These are phyloP conservation scores for Penicillium sp. DNA, from an alignment of 2,329 filamentous ascomycete species.

Conservation along the genomic window DNA sequence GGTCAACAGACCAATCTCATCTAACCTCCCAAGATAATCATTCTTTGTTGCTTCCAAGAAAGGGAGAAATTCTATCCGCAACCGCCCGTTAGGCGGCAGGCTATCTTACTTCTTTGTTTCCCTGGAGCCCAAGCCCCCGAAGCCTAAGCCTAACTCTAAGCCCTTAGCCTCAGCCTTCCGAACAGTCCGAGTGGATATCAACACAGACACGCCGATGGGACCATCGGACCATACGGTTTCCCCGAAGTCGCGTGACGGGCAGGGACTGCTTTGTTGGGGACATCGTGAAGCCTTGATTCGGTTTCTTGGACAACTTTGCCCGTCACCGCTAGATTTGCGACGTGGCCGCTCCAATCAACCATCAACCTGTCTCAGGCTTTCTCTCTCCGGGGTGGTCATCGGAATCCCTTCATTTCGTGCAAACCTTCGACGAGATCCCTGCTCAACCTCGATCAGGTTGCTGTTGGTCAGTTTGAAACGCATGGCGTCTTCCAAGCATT, in stretches of 20 bases:
- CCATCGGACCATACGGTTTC: background rate
- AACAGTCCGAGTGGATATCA: conserved; percentile 40
- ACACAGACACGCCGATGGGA: conserved; percentile 33
- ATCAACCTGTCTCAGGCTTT: conserved; percentile 15
- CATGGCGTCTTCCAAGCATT: conserved; percentile 30
- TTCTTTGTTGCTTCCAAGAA: conserved; percentile 2
- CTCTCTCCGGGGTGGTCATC: conserved; percentile 15
- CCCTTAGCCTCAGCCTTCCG: conserved; percentile 27
- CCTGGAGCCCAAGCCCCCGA: background rate
- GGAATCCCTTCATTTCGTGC: background rate
- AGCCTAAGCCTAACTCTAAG: conserved; percentile 1
- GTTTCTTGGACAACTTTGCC: background rate
- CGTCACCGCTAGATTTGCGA: conserved; percentile 28
- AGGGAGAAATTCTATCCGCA: conserved; percentile 12
- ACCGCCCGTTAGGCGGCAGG: conserved; percentile 25
- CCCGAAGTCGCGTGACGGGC: conserved; percentile 26
- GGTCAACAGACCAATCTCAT: background rate
- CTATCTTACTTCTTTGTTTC: conserved; percentile 12
- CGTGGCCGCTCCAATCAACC: background rate
- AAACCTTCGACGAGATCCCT: conserved; percentile 2
- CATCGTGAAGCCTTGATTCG: conserved; percentile 3
- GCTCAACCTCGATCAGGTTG: background rate
- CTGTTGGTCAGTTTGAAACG: conserved; percentile 1
- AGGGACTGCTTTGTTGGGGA: conserved; percentile 18
- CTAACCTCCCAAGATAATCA: background rate